Conservation (phyloP, 352 stramenopile genomes). For the Peronosclerospora sorghi region DNA sequence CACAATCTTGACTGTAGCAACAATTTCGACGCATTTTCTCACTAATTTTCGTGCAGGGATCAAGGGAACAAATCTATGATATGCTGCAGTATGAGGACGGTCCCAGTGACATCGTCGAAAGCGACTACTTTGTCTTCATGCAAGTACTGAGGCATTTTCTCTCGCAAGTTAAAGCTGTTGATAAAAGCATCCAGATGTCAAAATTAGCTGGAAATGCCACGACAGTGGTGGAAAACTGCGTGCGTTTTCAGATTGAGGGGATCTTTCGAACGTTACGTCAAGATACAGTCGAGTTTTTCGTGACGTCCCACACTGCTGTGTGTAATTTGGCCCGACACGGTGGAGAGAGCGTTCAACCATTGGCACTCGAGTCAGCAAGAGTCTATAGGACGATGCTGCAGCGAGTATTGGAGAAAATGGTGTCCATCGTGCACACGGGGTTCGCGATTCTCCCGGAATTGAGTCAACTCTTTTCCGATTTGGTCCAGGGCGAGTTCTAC, state of each 20-base stretch:
- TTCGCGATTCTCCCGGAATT: conserved; percentile 58
- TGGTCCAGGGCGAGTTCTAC: conserved; percentile 72
- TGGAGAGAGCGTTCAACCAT: conserved; percentile 34
- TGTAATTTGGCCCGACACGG: conserved; percentile 21
- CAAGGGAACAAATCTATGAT: conserved; percentile 30
- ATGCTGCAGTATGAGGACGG: conserved; percentile 16
- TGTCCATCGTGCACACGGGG: conserved; percentile 60
- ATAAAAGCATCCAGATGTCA: conserved; percentile 46
- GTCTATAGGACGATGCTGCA: conserved; percentile 68
- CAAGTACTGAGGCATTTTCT: conserved; percentile 72
- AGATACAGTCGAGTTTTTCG: conserved; percentile 49
- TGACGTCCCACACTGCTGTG: conserved; percentile 39
- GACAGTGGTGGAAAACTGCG: conserved; percentile 48
- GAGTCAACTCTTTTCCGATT: conserved; percentile 59
- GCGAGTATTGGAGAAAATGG: conserved; percentile 65
- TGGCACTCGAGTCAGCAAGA: conserved; percentile 43
- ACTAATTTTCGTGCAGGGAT: conserved; percentile 21
- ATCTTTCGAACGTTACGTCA: conserved; percentile 51
- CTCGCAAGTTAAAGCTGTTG: conserved; percentile 41
- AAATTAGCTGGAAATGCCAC: conserved; percentile 31
- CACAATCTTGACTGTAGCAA: no score
- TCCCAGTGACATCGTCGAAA: conserved; percentile 20
- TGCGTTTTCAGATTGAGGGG: conserved; percentile 70
- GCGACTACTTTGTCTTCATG: conserved; percentile 77
- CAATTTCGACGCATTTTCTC: no score